Evolutionary conservation across 495 filamentous ascomycete genomes (phyloP).

Genomic region (Patellaria atrata): DNA sequence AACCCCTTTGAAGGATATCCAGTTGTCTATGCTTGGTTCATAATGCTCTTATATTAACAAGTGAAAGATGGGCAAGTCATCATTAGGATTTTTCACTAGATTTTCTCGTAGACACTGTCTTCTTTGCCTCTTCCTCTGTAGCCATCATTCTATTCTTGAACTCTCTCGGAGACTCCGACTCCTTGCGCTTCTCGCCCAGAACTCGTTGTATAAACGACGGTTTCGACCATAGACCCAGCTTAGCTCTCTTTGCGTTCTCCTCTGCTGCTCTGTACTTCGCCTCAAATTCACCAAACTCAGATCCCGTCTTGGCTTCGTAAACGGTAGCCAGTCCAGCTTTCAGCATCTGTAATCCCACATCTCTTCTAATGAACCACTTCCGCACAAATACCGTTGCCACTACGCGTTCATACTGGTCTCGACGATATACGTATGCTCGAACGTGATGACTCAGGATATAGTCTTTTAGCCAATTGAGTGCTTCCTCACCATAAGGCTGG

Average conservation of each 20-base stretch:
- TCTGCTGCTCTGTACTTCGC: slow-evolving; percentile 58
- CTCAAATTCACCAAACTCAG: slow-evolving; percentile 65
- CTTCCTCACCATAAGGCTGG: slow-evolving; percentile 71
- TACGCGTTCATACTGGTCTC: slow-evolving; percentile 84
- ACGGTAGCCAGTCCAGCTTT: slow-evolving; percentile 69
- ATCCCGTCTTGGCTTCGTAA: slow-evolving; percentile 79
- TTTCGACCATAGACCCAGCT: slow-evolving; percentile 62
- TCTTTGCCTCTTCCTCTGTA: slow-evolving; percentile 33
- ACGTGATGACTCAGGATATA: slow-evolving; percentile 65
- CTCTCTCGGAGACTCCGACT: slow-evolving; percentile 66
- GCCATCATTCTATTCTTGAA: slow-evolving; percentile 60
- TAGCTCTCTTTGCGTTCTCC: slow-evolving; percentile 48
- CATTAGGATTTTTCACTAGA: too few species aligned
- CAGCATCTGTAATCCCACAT: slow-evolving; percentile 85
- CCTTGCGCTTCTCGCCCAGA: slow-evolving; percentile 23
- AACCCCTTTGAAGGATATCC: too few species aligned
- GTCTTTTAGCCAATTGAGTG: slow-evolving; percentile 56
- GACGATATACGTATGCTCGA: slow-evolving; percentile 61
- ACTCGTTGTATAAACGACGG: slow-evolving; percentile 13
- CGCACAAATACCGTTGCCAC: slow-evolving; percentile 77
- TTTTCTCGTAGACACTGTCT: too few species aligned
- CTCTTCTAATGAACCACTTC: slow-evolving; percentile 40
- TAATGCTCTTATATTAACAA: too few species aligned
- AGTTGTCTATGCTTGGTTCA: too few species aligned
- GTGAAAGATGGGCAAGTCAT: too few species aligned